Percentiles rank a stretch among this genome's conserved stretches.
phyloP scores from a whole-genome alignment of 805 yeast genomes.

The Starmerella cellae region DNA sequence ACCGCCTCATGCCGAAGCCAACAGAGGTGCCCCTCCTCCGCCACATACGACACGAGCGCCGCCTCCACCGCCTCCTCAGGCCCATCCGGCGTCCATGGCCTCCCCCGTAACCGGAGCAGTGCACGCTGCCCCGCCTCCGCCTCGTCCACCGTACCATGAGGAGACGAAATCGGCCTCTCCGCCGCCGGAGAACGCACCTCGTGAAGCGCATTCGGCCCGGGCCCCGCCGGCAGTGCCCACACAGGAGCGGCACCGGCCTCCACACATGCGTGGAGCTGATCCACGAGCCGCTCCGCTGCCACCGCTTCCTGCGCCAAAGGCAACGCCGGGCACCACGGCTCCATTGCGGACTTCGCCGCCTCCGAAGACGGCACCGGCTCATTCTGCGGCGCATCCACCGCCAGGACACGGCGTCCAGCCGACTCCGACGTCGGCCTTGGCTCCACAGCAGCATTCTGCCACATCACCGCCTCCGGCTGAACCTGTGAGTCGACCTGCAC shows the following conservation, averaged over 20 bases:
- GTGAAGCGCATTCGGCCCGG: no score
- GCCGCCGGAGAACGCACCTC: no score
- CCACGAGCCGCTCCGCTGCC: conserved; percentile 1
- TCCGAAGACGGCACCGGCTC: conserved; percentile 35
- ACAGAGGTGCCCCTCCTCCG: neutral
- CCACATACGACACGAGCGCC: neutral
- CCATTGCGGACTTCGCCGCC: conserved; percentile 38
- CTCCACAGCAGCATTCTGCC: conserved; percentile 6
- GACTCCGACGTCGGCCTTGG: neutral
- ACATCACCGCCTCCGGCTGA: conserved; percentile 8
- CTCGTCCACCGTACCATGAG: no score
- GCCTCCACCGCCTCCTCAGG: conserved; percentile 3
- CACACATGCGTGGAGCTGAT: no score
- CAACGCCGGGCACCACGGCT: conserved; percentile 25
- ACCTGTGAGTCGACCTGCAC: neutral
- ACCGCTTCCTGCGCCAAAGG: conserved; percentile 2
- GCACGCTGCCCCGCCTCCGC: no score
- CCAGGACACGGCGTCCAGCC: neutral
- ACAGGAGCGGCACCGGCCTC: no score
- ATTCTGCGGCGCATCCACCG: conserved; percentile 10
- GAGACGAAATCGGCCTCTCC: no score
- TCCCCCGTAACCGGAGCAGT: no score
- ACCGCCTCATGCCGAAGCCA: conserved; percentile 1
- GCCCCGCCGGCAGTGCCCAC: no score
- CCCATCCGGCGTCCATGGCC: no score